phyloP scores from a whole-genome alignment of 106 monocot species.

The Cymbidium sinense region DNA sequence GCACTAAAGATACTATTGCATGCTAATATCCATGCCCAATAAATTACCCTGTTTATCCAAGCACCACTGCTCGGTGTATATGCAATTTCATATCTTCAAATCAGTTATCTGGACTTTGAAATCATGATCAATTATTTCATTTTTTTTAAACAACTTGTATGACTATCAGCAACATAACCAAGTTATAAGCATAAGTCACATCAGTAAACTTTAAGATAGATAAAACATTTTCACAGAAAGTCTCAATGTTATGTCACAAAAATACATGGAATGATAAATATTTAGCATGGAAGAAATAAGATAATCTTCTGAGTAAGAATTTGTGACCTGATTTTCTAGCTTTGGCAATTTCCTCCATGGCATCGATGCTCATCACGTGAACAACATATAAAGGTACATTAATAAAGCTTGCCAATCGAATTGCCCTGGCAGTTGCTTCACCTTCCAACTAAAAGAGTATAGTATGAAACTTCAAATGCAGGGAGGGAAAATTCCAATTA shows the following conservation, averaged over 20 bases:
- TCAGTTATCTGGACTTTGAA: not conserved
- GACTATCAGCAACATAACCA: not conserved
- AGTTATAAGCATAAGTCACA: not conserved
- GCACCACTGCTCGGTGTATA: not conserved
- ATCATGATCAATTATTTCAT: not conserved
- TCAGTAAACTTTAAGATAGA: not conserved
- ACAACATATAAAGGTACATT: slow-evolving; percentile 94
- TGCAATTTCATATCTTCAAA: not conserved
- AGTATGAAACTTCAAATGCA: not conserved
- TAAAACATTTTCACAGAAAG: not conserved
- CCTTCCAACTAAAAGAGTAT: slow-evolving; percentile 80
- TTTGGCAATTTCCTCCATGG: slow-evolving; percentile 91
- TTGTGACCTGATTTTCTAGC: slow-evolving; percentile 71
- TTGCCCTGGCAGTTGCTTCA: slow-evolving; percentile 93
- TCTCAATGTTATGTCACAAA: not conserved
- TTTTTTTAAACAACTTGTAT: not conserved
- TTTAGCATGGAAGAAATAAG: not conserved
- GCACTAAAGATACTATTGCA: not conserved
- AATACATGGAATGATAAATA: not conserved
- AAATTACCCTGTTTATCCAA: not conserved
- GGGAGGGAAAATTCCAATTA: not conserved
- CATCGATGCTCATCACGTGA: slow-evolving; percentile 99
- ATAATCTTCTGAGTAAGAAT: not conserved
- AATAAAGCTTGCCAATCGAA: slow-evolving; percentile 84
- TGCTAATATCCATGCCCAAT: not conserved